Base-by-base conservation (phyloP, 495 filamentous ascomycete genomes). In the Neurospora sp. region DNA sequence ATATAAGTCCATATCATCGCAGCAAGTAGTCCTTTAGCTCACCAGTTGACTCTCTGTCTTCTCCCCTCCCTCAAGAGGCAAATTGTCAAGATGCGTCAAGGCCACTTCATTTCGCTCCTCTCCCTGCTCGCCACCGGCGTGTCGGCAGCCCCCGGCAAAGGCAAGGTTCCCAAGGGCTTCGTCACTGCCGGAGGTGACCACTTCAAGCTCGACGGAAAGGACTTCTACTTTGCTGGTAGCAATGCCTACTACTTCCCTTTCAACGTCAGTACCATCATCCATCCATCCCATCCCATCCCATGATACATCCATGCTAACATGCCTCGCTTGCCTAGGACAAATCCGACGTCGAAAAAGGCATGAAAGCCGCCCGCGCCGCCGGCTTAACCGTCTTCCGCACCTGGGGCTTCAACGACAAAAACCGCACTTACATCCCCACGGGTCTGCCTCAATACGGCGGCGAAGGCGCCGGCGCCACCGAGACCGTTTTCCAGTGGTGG, bases 241-340 rank as follows among this genome's bases (percentile, higher is more conserved):
- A 93, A 94, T 77, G 82, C 88, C 9, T 94, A 93, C 80, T 93
- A 91, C 85, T 87, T 93, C 39, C 85, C 86, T 0, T 92, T 92
- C 76, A 79, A 77, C 38, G 82, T 85, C 27, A 9, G 80, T 79
- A n/a, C 4, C 39, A 22, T 12, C 38, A 39, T 7, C 14, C 14
- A 42, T 59, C 20, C 9, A 14, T 11, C 31, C 48, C 44, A 70
- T 70, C 3, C 31, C 27, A 71, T 10, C 9, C 69, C 3, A 31
- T 18, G 22, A 53, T 48, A 9, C 18, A 44, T 0, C 9, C 41
- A n/a, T 11, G n/a, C 69, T 69, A 22, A 70, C 69, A 31, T 0
- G 14, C 16, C 10, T 38, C n/a, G 27, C 14, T 8, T 14, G 20
- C 7, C 38, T 5, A 86, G 73, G 85, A 87, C 74, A 82, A 88